Evolutionary conservation across 495 filamentous ascomycete species (phyloP).

Genomic region (Podospora sp.): DNA sequence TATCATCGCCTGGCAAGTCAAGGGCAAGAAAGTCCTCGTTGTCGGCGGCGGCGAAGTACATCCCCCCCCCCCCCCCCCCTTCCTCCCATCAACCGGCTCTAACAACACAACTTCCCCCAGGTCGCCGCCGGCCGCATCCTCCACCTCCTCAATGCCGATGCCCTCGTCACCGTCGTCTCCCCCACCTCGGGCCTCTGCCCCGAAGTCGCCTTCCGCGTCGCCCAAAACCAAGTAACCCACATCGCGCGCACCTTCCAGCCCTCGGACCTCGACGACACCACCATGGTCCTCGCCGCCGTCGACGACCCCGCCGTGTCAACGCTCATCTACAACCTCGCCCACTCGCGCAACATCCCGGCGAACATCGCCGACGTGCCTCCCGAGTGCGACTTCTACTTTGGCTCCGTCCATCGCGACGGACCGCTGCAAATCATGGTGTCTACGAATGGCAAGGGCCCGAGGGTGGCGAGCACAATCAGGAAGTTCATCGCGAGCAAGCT

Average conservation of each 20-base stretch:
- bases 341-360: conserved; percentile 77
- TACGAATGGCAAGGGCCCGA: conserved; percentile 95
- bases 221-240: conserved; percentile 71
- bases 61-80: conserved; percentile 3
- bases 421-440: conserved; percentile 97
- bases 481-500: conserved; percentile 77
- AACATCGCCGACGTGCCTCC: conserved; percentile 97
- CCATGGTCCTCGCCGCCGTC: conserved; percentile 88
- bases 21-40: conserved; percentile 78
- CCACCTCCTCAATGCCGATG: conserved; percentile 91
- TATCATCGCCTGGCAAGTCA: conserved; percentile 92
- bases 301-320: conserved; percentile 89
- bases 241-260: conserved; percentile 81
- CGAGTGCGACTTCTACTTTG: conserved; percentile 99
- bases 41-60: conserved; percentile 91
- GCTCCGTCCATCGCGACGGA: conserved; percentile 90
- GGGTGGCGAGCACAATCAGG: conserved; percentile 83
- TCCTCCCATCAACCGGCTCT: conserved; percentile 12
- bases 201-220: conserved; percentile 82
- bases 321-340: conserved; percentile 88
- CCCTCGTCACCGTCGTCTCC: conserved; percentile 80
- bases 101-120: conserved; percentile 46
- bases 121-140: conserved; percentile 94
- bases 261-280: conserved; percentile 66
- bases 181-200: conserved; percentile 79